These are phyloP conservation scores for Podospora fimiseda DNA, from an alignment of 495 filamentous ascomycete species.

Conservation along the genomic window DNA sequence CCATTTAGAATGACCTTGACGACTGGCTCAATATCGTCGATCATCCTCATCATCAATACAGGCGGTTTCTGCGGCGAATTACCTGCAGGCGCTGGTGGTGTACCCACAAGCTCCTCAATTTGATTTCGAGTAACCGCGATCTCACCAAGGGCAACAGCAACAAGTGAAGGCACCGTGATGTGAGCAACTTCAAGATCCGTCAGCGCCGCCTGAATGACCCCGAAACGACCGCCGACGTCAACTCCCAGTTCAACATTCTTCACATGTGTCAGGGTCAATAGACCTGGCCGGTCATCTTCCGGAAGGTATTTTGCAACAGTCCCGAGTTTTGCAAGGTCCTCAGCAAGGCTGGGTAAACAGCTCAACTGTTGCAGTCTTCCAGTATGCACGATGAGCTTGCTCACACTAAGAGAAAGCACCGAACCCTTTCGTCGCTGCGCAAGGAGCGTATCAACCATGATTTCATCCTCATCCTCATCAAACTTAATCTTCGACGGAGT, in stretches of 20 bases:
- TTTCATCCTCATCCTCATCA: slow-evolving; percentile 79
- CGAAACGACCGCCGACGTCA: slow-evolving; percentile 58
- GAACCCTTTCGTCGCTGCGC: slow-evolving; percentile 84
- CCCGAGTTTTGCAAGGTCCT: slow-evolving; percentile 73
- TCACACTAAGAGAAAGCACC: slow-evolving; percentile 66
- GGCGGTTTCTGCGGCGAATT: slow-evolving; percentile 46
- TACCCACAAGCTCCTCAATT: slow-evolving; percentile 59
- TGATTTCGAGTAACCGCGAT: slow-evolving; percentile 56
- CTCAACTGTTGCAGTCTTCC: slow-evolving; percentile 53
- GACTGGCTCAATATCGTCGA: slow-evolving; percentile 91
- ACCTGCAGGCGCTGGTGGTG: slow-evolving; percentile 13
- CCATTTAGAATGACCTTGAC: slow-evolving; percentile 81
- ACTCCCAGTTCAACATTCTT: slow-evolving; percentile 52
- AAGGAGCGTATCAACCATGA: slow-evolving; percentile 85
- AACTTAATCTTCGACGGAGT: slow-evolving; percentile 91
- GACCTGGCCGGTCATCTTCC: slow-evolving; percentile 88
- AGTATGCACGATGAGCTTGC: slow-evolving; percentile 52
- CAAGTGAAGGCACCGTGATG: slow-evolving; percentile 74
- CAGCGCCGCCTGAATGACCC: slow-evolving; percentile 50
- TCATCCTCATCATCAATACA: slow-evolving; percentile 59
- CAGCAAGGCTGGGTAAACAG: slow-evolving; percentile 59
- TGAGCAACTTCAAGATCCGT: slow-evolving; percentile 67
- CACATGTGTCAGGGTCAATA: slow-evolving; percentile 68
- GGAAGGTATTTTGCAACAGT: slow-evolving; percentile 92
- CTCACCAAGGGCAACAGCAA: slow-evolving; percentile 63